These are phyloP conservation scores for Macrotyloma uniflorum DNA, from an alignment of 306 rosid genomes.

Conservation along the genomic window DNA sequence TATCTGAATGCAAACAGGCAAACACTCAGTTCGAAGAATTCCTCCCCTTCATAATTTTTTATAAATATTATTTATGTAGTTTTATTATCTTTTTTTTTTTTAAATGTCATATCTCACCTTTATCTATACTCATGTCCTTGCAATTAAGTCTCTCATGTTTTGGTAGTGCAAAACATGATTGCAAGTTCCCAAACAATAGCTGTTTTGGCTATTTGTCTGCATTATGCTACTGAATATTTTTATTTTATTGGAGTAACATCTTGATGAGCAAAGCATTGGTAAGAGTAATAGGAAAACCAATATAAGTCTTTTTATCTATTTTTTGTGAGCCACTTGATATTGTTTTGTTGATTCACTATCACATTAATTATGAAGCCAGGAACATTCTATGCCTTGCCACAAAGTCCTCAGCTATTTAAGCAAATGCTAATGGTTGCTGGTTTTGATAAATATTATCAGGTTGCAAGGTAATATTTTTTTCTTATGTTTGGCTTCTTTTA, in stretches of 20 bases:
- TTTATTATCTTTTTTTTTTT: background rate
- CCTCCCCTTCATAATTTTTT: background rate
- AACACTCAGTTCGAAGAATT: background rate
- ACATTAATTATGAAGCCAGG: slow-evolving; percentile 88
- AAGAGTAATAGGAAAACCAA: background rate
- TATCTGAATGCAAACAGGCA: background rate
- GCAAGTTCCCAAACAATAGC: background rate
- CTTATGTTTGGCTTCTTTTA: slow-evolving; percentile 17
- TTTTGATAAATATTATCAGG: slow-evolving; percentile 88
- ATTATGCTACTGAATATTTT: background rate
- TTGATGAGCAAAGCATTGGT: slow-evolving; percentile 3
- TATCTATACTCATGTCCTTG: background rate
- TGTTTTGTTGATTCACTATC: slow-evolving; percentile 53
- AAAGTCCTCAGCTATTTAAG: slow-evolving; percentile 97
- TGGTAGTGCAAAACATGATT: slow-evolving; percentile 13
- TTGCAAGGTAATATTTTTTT: slow-evolving; percentile 69
- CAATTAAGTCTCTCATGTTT: background rate
- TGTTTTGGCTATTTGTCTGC: slow-evolving; percentile 4
- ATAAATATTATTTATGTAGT: background rate
- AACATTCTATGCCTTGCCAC: slow-evolving; percentile 95
- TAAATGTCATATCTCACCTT: background rate
- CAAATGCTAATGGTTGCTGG: slow-evolving; percentile 99
- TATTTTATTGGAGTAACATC: slow-evolving; percentile 19
- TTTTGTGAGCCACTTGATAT: slow-evolving; percentile 32
- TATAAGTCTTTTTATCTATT: background rate